phyloP scores from a whole-genome alignment of 2,329 filamentous ascomycete genomes.

The Trichoderma koningii region DNA sequence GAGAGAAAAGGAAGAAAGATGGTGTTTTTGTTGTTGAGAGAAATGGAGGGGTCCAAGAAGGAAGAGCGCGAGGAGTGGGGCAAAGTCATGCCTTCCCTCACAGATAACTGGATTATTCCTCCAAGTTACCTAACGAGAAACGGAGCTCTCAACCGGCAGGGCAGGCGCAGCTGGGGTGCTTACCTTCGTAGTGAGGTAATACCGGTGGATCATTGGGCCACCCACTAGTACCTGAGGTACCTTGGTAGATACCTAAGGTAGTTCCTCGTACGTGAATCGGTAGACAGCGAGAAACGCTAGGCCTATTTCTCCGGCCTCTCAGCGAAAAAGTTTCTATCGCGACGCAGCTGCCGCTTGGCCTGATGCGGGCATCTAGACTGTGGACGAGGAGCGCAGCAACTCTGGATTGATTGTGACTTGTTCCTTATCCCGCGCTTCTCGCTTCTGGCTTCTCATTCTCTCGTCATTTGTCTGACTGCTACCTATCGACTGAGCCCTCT shows the following conservation, averaged over 20 bases:
- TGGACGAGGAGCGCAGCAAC: too few species aligned
- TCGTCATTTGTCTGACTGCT: conserved; percentile 13
- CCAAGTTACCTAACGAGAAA: conserved; percentile 19
- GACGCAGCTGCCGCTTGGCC: conserved; percentile 10
- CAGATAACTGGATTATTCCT: neutral
- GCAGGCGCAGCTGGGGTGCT: conserved; percentile 16
- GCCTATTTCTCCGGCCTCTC: conserved; percentile 16
- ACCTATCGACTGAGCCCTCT: neutral
- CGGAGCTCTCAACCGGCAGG: conserved; percentile 1
- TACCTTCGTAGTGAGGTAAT: conserved; percentile 2
- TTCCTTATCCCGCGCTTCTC: neutral
- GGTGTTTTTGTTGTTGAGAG: conserved; percentile 22
- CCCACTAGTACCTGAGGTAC: too few species aligned
- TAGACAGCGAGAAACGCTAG: conserved; percentile 24
- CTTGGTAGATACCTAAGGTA: too few species aligned
- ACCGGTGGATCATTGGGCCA: conserved; percentile 1
- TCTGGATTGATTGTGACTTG: neutral
- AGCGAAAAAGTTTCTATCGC: conserved; percentile 11
- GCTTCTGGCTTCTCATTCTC: conserved; percentile 2
- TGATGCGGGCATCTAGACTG: conserved; percentile 7
- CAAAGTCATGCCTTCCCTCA: neutral
- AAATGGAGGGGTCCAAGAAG: conserved; percentile 24
- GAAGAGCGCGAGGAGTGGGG: conserved; percentile 16
- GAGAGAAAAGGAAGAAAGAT: conserved; percentile 17
- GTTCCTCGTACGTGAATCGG: conserved; percentile 14